These are phyloP conservation scores for Xylaria sp. DNA, from an alignment of 2,329 filamentous ascomycete species.

Conservation along the genomic window DNA sequence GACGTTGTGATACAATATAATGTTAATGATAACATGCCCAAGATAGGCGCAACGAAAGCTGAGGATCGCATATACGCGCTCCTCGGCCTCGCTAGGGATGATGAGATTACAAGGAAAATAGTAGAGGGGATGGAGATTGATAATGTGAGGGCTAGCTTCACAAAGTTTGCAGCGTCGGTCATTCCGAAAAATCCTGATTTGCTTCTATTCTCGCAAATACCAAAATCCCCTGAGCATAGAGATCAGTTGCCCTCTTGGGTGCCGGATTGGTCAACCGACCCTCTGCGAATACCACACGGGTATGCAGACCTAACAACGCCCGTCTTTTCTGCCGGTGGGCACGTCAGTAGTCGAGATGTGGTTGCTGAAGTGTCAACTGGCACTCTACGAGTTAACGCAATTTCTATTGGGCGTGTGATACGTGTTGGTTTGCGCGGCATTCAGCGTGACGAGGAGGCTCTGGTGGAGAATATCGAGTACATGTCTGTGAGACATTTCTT, in stretches of 20 bases:
- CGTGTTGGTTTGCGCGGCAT: constrained; percentile 40
- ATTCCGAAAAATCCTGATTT: constrained; percentile 44
- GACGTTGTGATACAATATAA: constrained; percentile 50
- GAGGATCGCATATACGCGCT: constrained; percentile 51
- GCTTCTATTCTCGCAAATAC: constrained; percentile 48
- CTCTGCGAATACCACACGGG: constrained; percentile 42
- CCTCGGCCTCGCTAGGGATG: constrained; percentile 46
- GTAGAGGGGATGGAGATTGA: constrained; percentile 28
- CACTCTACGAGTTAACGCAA: constrained; percentile 39
- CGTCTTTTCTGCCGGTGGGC: constrained; percentile 44
- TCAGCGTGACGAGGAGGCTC: neutral
- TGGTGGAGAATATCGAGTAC: constrained; percentile 40
- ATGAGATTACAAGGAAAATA: constrained; percentile 38
- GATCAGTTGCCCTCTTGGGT: constrained; percentile 50
- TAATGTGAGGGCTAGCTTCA: constrained; percentile 30
- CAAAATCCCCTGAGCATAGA: constrained; percentile 40
- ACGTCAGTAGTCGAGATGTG: neutral
- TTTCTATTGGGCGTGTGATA: constrained; percentile 42
- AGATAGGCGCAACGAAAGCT: constrained; percentile 45
- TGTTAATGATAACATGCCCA: constrained; percentile 41
- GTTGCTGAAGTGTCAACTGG: constrained; percentile 25
- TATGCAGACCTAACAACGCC: constrained; percentile 44
- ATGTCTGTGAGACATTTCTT: constrained; percentile 42
- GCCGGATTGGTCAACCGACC: constrained; percentile 49
- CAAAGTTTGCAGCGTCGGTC: constrained; percentile 39